Evolutionary conservation across 495 filamentous ascomycete species (phyloP).

Genomic region (Penicillium silybi): DNA sequence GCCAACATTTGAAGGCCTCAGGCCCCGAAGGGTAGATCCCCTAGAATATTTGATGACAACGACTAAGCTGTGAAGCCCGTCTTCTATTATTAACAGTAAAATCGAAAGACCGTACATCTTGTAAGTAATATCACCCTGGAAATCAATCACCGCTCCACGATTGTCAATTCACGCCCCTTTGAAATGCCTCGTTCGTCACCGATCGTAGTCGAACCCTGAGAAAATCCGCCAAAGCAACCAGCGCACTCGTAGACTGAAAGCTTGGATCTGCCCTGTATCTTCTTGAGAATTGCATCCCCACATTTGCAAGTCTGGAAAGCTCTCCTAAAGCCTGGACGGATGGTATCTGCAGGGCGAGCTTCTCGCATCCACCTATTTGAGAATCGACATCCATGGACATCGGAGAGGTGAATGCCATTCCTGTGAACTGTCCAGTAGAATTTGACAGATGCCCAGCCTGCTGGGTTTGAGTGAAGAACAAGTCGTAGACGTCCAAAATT

Average conservation of each 20-base stretch:
- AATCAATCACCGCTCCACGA: background rate
- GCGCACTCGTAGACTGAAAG: background rate
- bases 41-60: too few relatives aligned
- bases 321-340: conserved; percentile 7
- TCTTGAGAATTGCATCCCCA: conserved; percentile 13
- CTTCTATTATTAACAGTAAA: too few relatives aligned
- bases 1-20: too few relatives aligned
- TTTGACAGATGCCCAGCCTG: background rate
- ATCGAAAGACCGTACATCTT: too few relatives aligned
- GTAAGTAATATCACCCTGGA: background rate
- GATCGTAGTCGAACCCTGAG: background rate
- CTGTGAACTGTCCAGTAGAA: background rate
- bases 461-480: background rate
- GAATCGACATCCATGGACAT: background rate
- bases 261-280: conserved; percentile 5
- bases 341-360: background rate
- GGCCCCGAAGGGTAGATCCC: too few relatives aligned
- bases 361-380: background rate
- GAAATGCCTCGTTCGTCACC: conserved; percentile 6
- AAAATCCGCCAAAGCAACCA: background rate
- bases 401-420: background rate
- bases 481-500: conserved; percentile 15
- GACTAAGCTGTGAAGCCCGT: too few relatives aligned
- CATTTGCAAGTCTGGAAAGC: conserved; percentile 13
- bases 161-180: background rate